phyloP scores from a whole-genome alignment of 768 basidiomycete species.

The Hygrophorus russula region DNA sequence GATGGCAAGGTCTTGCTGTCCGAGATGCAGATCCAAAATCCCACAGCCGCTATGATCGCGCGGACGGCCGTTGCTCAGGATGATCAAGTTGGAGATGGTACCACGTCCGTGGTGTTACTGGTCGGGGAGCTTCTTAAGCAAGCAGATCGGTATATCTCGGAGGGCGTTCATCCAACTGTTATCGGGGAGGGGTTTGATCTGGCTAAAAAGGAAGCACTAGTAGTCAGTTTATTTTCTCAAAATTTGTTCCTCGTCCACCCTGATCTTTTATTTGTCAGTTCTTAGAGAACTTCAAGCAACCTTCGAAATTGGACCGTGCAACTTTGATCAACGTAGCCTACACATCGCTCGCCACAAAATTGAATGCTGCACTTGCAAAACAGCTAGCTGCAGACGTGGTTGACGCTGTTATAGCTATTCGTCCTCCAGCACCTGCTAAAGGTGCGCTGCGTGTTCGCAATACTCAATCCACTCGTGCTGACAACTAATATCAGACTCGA shows the following conservation, averaged over 20 bases:
- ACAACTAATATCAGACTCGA: constrained; percentile 28
- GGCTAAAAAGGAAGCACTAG: constrained; percentile 91
- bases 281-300: constrained; percentile 81
- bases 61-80: constrained; percentile 98
- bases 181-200: constrained; percentile 94
- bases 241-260: constrained; percentile 1
- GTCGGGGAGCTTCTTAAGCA: constrained; percentile 96
- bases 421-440: constrained; percentile 50
- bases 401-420: constrained; percentile 88
- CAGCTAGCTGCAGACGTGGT: constrained; percentile 88
- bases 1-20: constrained; percentile 97
- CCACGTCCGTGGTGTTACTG: constrained; percentile 91
- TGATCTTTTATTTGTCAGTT: constrained; percentile 41
- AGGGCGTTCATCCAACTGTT: constrained; percentile 96
- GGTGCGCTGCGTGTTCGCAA: constrained; percentile 24
- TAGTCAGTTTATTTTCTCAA: constrained; percentile 33
- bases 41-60: constrained; percentile 98
- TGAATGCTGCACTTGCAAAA: constrained; percentile 71
- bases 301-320: constrained; percentile 71
- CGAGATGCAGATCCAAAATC: constrained; percentile 99
- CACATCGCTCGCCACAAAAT: constrained; percentile 93
- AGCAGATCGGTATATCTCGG: constrained; percentile 94
- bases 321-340: constrained; percentile 88
- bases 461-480: not conserved
- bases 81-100: constrained; percentile 98